Conservation (phyloP, 116 monocot species). For the Papilionanthe hybrid region DNA sequence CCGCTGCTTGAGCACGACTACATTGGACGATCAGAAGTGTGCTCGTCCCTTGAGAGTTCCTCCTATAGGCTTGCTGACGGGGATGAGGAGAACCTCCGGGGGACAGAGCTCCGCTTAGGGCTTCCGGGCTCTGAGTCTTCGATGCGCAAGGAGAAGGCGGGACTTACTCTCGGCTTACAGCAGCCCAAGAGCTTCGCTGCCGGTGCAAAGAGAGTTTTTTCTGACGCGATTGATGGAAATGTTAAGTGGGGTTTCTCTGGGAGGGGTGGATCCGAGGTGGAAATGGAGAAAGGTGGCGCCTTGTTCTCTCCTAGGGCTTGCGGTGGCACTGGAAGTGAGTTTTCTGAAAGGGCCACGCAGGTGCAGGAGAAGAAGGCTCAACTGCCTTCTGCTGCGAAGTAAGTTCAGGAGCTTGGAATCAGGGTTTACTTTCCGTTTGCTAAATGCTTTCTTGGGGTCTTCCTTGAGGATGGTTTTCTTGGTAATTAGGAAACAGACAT, state of each 20-base stretch:
- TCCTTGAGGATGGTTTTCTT: not conserved
- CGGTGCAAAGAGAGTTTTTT: constrained; percentile 31
- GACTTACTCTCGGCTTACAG: constrained; percentile 9
- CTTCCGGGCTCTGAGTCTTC: constrained; percentile 48
- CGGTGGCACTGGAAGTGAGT: too few relatives aligned
- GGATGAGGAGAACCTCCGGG: constrained; percentile 4
- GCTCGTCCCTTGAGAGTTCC: too few relatives aligned
- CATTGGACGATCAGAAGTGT: constrained; percentile 39
- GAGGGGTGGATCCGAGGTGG: constrained; percentile 6
- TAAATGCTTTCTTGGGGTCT: not conserved
- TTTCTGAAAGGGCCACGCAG: too few relatives aligned
- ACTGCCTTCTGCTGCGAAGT: constrained; percentile 41
- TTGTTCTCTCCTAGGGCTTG: constrained; percentile 12
- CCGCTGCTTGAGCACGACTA: constrained; percentile 55
- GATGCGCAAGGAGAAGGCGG: constrained; percentile 23
- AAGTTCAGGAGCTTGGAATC: constrained; percentile 3
- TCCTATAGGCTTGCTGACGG: constrained; percentile 14
- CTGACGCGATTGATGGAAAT: constrained; percentile 33
- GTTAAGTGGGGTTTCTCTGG: constrained; percentile 20
- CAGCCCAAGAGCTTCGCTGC: constrained; percentile 20
- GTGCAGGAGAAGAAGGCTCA: not conserved
- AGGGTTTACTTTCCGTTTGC: too few relatives aligned
- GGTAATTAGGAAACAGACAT: not conserved
- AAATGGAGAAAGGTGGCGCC: not conserved
- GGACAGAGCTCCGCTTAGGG: constrained; percentile 63